These are phyloP conservation scores for Actinomortierella wolfii DNA, from an alignment of 371 early-diverging fungal genomes.

Conservation along the genomic window DNA sequence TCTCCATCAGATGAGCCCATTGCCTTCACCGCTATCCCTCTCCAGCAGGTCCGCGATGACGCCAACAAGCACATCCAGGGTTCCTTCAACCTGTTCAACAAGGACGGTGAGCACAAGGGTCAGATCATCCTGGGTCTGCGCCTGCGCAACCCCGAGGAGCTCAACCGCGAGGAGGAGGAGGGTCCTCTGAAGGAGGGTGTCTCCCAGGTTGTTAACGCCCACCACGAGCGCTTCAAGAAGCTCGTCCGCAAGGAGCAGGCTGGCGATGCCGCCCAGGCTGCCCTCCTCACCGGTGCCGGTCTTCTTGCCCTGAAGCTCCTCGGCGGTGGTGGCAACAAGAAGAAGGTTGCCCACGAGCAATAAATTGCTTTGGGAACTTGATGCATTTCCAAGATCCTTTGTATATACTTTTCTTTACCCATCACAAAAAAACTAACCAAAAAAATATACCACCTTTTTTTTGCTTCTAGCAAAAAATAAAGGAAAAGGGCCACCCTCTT, in stretches of 20 bases:
- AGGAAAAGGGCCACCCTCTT: too few species aligned
- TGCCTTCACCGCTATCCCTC: constrained; percentile 61
- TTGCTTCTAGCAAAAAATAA: too few species aligned
- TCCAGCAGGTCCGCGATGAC: constrained; percentile 53
- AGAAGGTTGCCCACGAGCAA: too few species aligned
- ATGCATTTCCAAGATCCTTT: too few species aligned
- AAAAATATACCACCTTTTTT: too few species aligned
- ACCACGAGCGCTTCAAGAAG: constrained; percentile 51
- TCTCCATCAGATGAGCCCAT: constrained; percentile 56
- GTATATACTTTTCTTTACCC: too few species aligned
- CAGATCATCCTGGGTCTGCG: constrained; percentile 48
- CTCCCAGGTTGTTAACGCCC: constrained; percentile 48
- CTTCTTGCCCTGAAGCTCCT: constrained; percentile 1
- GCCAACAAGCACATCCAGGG: constrained; percentile 48
- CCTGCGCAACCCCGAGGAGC: constrained; percentile 26
- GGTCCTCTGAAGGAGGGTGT: constrained; percentile 10
- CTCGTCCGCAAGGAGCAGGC: constrained; percentile 49
- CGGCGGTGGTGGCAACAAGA: background rate
- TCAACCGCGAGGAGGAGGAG: background rate
- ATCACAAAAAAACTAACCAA: too few species aligned
- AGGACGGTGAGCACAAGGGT: constrained; percentile 54
- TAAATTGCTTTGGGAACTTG: too few species aligned
- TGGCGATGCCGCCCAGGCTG: constrained; percentile 48
- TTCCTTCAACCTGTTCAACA: constrained; percentile 49
- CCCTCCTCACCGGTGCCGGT: constrained; percentile 45